These are phyloP conservation scores for button mushroom (Agaricus bisporus) DNA, from an alignment of 768 basidiomycete species.

Conservation along the genomic window DNA sequence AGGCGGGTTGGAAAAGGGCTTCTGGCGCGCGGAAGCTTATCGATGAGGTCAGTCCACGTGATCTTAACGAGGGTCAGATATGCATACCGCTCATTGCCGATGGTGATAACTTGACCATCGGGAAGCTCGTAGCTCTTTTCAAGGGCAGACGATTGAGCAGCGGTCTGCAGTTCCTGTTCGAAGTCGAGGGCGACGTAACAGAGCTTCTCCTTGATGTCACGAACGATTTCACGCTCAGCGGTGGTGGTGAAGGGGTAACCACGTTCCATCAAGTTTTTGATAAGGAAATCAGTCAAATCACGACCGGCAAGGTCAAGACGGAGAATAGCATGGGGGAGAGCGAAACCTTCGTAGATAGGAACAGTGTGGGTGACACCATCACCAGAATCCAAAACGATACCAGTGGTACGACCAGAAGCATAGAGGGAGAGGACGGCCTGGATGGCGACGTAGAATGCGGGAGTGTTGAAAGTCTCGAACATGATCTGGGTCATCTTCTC, in stretches of 20 bases:
- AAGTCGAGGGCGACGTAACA: constrained; percentile 95
- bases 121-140: constrained; percentile 92
- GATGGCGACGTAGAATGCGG: constrained; percentile 88
- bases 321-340: constrained; percentile 88
- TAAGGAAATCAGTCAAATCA: constrained; percentile 79
- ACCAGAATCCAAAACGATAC: constrained; percentile 93
- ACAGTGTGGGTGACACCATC: constrained; percentile 97
- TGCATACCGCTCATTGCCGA: constrained; percentile 87
- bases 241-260: constrained; percentile 94
- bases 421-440: constrained; percentile 90
- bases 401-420: constrained; percentile 92
- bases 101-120: constrained; percentile 94
- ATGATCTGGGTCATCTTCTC: constrained; percentile 97
- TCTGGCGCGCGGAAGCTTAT: constrained; percentile 85
- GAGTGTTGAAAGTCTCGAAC: constrained; percentile 94
- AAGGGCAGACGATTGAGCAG: constrained; percentile 80
- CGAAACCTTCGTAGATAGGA: constrained; percentile 93
- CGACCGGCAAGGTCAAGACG: constrained; percentile 91
- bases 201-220: constrained; percentile 97
- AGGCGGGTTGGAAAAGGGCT: constrained; percentile 88
- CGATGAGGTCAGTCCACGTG: constrained; percentile 46
- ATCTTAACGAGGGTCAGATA: constrained; percentile 37
- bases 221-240: constrained; percentile 89
- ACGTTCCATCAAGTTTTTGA: constrained; percentile 85
- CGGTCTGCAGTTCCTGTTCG: constrained; percentile 88